Conservation (phyloP, 495 filamentous ascomycete genomes). For the Parathielavia appendiculata region DNA sequence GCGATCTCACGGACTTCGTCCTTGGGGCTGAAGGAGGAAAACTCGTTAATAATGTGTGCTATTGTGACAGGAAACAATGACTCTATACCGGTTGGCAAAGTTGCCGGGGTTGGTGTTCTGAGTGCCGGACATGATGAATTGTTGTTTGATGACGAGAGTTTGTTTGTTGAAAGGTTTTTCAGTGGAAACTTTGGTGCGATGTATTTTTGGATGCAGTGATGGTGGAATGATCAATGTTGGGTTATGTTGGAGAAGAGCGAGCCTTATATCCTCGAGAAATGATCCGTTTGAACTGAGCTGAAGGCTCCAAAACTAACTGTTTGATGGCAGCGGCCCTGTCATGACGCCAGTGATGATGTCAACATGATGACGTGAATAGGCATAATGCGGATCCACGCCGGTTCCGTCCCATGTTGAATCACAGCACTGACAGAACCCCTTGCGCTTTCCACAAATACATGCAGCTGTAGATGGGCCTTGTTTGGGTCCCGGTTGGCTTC, state of each 20-base stretch:
- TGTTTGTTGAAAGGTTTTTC: not conserved
- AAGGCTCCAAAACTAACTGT: not conserved
- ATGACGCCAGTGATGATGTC: constrained; percentile 6
- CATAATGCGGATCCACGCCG: not conserved
- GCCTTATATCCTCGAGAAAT: not conserved
- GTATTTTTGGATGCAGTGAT: not conserved
- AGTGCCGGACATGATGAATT: constrained; percentile 15
- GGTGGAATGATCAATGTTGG: too few species aligned
- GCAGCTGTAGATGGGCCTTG: too few species aligned
- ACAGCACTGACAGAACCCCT: not conserved
- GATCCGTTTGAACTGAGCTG: not conserved
- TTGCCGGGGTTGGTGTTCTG: constrained; percentile 54
- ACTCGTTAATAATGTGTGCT: not conserved
- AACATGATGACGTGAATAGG: constrained; percentile 10
- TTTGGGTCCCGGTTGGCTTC: too few species aligned
- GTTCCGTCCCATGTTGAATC: not conserved
- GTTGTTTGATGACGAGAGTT: too few species aligned
- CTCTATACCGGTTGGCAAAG: constrained; percentile 54
- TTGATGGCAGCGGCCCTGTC: not conserved
- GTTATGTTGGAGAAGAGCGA: not conserved
- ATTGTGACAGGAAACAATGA: not conserved
- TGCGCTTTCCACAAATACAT: not conserved
- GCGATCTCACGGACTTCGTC: constrained; percentile 55
- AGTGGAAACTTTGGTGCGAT: not conserved
- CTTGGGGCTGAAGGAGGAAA: constrained; percentile 33